Percentiles rank a stretch among this genome's conserved stretches.
Conservation (phyloP, 2,329 filamentous ascomycete species). For the Cryoendolithus antarcticus region DNA sequence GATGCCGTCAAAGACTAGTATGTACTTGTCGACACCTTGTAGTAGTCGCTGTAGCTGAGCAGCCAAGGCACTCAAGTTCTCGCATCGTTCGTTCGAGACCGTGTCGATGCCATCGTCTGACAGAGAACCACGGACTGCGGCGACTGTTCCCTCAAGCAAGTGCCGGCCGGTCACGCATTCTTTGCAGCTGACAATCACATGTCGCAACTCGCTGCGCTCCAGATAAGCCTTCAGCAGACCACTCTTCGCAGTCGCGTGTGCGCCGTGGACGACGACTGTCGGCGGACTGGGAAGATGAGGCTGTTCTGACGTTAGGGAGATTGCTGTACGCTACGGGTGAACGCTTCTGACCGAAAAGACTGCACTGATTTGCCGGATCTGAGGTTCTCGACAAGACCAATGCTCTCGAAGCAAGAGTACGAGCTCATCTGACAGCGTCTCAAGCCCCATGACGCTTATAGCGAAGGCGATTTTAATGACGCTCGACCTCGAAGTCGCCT, state of each 20-base stretch:
- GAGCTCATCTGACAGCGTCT: conserved; percentile 17
- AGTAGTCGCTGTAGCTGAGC: conserved; percentile 60
- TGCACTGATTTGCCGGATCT: conserved; percentile 33
- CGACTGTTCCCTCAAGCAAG: conserved; percentile 61
- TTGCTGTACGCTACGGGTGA: no score
- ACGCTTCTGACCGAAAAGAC: no score
- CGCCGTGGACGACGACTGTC: conserved; percentile 69
- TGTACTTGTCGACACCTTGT: conserved; percentile 48
- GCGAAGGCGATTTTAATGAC: no score
- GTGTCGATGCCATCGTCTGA: conserved; percentile 24
- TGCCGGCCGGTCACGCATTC: conserved; percentile 72
- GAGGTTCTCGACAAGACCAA: conserved; percentile 30
- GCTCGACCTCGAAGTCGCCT: no score
- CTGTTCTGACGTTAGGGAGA: no score
- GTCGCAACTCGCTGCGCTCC: conserved; percentile 35
- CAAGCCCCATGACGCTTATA: conserved; percentile 3
- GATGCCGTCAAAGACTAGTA: conserved; percentile 77
- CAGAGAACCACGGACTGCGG: conserved; percentile 33
- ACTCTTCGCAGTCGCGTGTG: conserved; percentile 78
- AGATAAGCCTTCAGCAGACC: conserved; percentile 55
- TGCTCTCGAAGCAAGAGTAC: conserved; percentile 14
- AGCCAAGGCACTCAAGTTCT: conserved; percentile 59
- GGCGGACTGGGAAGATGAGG: conserved; percentile 55
- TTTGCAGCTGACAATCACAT: conserved; percentile 53
- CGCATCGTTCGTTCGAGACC: conserved; percentile 50